Evolutionary conservation across 139 green algal species (phyloP), one percentile per base, ranked within the genome.

Genomic region (Tetradesmus lagerheimii): DNA sequence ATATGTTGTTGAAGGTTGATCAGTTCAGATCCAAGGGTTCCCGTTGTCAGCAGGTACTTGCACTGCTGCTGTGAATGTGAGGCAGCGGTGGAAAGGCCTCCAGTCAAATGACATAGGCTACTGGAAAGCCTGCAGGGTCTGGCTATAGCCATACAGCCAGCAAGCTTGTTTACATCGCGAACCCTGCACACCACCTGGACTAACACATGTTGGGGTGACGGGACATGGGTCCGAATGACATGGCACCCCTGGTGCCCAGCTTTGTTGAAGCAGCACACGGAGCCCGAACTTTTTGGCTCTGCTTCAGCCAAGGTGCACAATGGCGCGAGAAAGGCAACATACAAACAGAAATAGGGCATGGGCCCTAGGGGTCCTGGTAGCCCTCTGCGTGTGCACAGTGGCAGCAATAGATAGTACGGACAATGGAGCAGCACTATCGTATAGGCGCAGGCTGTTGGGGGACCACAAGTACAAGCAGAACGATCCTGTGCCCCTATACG

Each of bases 381-480:
- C 79, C 79, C 34, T 31, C 25, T 38, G 25, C 41, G 50, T 66
- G 14, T 67, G 79, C 25, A 66, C 8, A 8, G 50, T 39, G 39
- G 43, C 79, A 64, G 79, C 79, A 85, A 9, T 34, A 29, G 79
- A 43, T 67, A 37, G 23, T 71, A 71, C 23, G 23, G 25, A 71
- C 12, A 71, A 20, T 71, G 3, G 4, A 71, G 57, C 57, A 71
- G 57, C 57, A 71, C 57, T 23, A 31, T 71, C 57, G 57, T 71
- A 85, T 31, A 64, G 79, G 39, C 50, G 79, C 4, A 64, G 37
- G 41, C 25, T 85, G 79, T 43, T 85, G 16, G 79, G 25, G 45
- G 91, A 93, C 74, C 85, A 91, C 37, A 88, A 67, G 23, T 95
- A 92, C 50, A 85, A 92, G 80, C 43, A n/a, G 4, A 89, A 83